Base-by-base conservation (phyloP, 2,329 filamentous ascomycete species). In the Trichoderma sp. region DNA sequence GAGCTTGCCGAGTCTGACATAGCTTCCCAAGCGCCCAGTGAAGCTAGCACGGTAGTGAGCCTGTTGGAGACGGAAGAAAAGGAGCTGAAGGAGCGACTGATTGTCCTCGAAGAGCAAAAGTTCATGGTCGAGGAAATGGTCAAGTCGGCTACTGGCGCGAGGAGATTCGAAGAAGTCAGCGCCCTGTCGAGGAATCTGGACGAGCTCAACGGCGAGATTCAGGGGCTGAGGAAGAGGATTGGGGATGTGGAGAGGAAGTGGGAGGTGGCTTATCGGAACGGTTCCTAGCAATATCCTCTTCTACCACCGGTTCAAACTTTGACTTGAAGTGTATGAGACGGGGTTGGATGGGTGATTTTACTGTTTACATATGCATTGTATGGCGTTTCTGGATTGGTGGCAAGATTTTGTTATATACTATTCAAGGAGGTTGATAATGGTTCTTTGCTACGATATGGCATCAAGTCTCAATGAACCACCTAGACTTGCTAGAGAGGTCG, bases 51-150 rank as follows among this genome's bases (percentile, higher is more conserved):
- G 15, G 79, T 80, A 0, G 79, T 85, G 1, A 85, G 82, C 65
- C 79, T 82, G 41, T 78, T 96, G 5, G 93, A 96, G 76, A 86
- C 85, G 0, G 92, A 97, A 74, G 93, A 97, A 75, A 94, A 92
- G 74, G 86, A 91, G 21, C 79, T 96, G 1, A 85, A 90, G 17
- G 93, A 97, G 72, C 82, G 88, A 4, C 79, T 97, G 14, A 90
- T 95, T 34, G 89, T 97, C 7, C 82, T 97, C 1, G 92, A 97
- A 75, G 93, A 97, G 77, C 93, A 97, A 75, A 90, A 88, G 68
- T 96, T 96, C 77, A 87, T 97, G 78, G 92, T 97, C 0, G 87
- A 88, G 44, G 88, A 91, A 70, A 96, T 96, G 92, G 86, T 96
- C 51, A 86, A 85, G 7, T 86, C 89, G 67, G 92, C 93, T 0